Percentiles rank a stretch among this genome's conserved stretches.
Evolutionary conservation across 257 asterid species (phyloP).

Genomic region (Solanum virginianum): DNA sequence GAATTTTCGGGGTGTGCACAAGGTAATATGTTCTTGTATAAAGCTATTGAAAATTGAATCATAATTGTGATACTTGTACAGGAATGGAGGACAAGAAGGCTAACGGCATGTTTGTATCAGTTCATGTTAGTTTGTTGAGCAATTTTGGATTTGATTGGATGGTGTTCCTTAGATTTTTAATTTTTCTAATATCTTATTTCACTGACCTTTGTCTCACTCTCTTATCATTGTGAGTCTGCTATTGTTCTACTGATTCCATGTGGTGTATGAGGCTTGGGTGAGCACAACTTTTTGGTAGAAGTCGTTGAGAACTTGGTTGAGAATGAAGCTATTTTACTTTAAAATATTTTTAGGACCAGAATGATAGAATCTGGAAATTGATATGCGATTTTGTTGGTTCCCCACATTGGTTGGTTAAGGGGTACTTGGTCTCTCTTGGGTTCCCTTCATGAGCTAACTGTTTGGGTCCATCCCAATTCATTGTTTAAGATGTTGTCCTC

Average conservation of each 20-base stretch:
- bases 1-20: constrained; percentile 92
- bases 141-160: background rate
- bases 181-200: background rate
- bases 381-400: background rate
- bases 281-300: background rate
- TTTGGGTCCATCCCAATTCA: background rate
- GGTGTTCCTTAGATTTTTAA: background rate
- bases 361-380: background rate
- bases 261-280: background rate
- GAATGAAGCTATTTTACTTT: background rate
- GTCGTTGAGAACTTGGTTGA: background rate
- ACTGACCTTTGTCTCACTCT: background rate
- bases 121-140: background rate
- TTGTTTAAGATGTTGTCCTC: background rate
- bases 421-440: background rate
- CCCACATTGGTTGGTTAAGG: background rate
- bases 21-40: constrained; percentile 30
- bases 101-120: background rate
- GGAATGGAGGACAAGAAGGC: background rate
- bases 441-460: background rate
- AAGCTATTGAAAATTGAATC: background rate
- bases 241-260: background rate
- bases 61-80: background rate
- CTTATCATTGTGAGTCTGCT: background rate
- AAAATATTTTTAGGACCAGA: background rate